Percentiles rank a stretch among this genome's conserved stretches.
Conservation (phyloP, 1,284 basidiomycete species). For the Rhodotorula sp. region DNA sequence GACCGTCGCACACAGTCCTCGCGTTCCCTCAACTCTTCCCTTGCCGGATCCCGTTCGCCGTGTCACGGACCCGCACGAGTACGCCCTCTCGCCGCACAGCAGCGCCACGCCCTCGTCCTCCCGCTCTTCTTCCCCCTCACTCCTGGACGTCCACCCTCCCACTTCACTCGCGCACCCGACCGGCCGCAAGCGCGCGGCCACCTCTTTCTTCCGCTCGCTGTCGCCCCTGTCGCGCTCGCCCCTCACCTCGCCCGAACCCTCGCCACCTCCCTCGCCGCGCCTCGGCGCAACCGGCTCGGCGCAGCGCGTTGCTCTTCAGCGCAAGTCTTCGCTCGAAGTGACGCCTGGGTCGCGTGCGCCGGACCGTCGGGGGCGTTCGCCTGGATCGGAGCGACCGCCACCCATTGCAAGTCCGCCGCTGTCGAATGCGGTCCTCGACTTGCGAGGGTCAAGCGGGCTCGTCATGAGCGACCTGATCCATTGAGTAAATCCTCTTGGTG, state of each 20-base stretch:
- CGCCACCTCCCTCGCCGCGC: background rate
- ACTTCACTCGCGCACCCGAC: background rate
- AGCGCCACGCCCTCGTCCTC: background rate
- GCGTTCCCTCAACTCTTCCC: no score
- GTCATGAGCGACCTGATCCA: background rate
- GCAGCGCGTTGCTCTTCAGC: background rate
- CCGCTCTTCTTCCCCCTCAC: background rate
- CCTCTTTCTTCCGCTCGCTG: slow-evolving; percentile 1
- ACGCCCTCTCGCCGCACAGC: no score
- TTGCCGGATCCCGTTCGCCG: no score
- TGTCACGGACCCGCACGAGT: no score
- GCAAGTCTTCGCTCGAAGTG: background rate
- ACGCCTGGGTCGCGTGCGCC: background rate
- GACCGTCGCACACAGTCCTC: no score
- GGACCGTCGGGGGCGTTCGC: background rate
- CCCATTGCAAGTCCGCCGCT: background rate
- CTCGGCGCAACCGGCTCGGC: background rate
- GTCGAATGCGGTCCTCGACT: background rate
- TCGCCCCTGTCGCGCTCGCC: slow-evolving; percentile 6
- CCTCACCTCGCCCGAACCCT: background rate
- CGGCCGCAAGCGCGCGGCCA: background rate
- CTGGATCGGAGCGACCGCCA: background rate
- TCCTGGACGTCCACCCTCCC: background rate
- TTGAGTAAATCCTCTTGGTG: background rate
- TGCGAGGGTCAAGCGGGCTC: background rate